Evolutionary conservation across 148 eudicot species (phyloP).

Genomic region (Drosera capensis): DNA sequence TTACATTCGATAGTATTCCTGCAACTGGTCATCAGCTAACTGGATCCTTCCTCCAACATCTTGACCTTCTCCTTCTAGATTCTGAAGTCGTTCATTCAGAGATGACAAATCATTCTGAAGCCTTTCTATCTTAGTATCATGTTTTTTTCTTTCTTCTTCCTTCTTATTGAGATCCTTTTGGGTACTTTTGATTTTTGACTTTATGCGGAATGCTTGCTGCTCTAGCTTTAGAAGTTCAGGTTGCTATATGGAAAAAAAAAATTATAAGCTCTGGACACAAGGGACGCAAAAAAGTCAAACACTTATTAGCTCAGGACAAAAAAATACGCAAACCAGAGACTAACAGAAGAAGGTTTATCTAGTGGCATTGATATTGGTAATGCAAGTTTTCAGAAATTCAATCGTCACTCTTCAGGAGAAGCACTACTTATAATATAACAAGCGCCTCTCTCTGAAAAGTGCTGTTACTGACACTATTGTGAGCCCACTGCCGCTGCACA

Average conservation of each 20-base stretch:
- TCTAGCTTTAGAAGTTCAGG: conserved; percentile 63
- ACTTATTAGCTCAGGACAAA: background rate
- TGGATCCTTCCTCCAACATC: conserved; percentile 76
- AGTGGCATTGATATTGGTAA: too few species aligned
- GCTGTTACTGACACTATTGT: too few species aligned
- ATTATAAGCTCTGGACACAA: conserved; percentile 2
- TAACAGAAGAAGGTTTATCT: too few species aligned
- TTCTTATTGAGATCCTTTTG: conserved; percentile 77
- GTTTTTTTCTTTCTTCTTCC: conserved; percentile 68
- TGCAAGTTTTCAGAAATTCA: too few species aligned
- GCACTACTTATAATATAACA: too few species aligned
- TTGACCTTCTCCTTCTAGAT: conserved; percentile 42
- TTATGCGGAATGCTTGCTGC: conserved; percentile 62
- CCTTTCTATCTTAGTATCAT: conserved; percentile 52
- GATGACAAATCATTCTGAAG: conserved; percentile 56
- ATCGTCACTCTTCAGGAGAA: too few species aligned
- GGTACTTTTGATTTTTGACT: conserved; percentile 57
- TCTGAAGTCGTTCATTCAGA: conserved; percentile 38
- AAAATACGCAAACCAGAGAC: too few species aligned
- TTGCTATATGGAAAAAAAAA: conserved; percentile 40
- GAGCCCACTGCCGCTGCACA: too few species aligned
- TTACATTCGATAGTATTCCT: conserved; percentile 75
- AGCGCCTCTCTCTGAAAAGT: too few species aligned
- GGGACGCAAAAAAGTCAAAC: background rate
- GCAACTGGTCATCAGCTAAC: conserved; percentile 52